Percentiles rank a stretch among this genome's conserved stretches.
Evolutionary conservation across 2,329 filamentous ascomycete genomes (phyloP).

Genomic region (Microcyclospora tardicrescens): DNA sequence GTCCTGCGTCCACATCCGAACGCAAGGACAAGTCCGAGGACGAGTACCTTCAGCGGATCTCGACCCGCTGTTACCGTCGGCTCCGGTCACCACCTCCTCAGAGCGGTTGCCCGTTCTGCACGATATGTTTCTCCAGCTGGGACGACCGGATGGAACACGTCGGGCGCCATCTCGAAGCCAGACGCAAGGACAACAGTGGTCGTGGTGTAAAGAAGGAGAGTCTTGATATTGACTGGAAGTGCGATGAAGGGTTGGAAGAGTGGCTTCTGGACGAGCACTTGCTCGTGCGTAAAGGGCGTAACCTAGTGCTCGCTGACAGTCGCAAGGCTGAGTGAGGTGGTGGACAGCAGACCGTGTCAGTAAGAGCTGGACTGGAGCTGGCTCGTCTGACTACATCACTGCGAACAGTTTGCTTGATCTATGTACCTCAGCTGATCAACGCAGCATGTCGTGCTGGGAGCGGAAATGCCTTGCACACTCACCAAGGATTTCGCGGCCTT

Average conservation of each 20-base stretch:
- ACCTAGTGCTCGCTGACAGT: not conserved
- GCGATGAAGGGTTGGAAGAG: slow-evolving; percentile 20
- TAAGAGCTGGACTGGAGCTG: too few relatives aligned
- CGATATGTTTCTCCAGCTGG: slow-evolving; percentile 57
- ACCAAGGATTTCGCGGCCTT: too few relatives aligned
- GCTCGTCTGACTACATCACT: too few relatives aligned
- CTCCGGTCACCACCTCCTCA: slow-evolving; percentile 48
- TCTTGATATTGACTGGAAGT: slow-evolving; percentile 14
- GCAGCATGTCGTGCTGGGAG: too few relatives aligned
- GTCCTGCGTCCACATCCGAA: not conserved
- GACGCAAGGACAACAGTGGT: too few relatives aligned
- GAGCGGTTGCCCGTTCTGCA: slow-evolving; percentile 55
- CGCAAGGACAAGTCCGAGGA: slow-evolving; percentile 9
- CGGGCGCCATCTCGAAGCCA: slow-evolving; percentile 63
- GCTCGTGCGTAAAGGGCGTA: slow-evolving; percentile 11
- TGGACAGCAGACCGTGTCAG: too few relatives aligned
- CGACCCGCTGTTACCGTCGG: slow-evolving; percentile 47
- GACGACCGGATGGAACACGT: slow-evolving; percentile 80
- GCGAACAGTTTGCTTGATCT: too few relatives aligned
- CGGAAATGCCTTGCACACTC: too few relatives aligned
- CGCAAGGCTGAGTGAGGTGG: not conserved
- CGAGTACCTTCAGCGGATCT: slow-evolving; percentile 32
- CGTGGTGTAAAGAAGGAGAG: too few relatives aligned
- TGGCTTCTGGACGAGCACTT: slow-evolving; percentile 30
- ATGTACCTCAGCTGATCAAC: too few relatives aligned